Percentiles rank a stretch among this genome's conserved stretches.
These are phyloP conservation scores for Bacidia gigantensis DNA, from an alignment of 495 filamentous ascomycete genomes.

Conservation along the genomic window DNA sequence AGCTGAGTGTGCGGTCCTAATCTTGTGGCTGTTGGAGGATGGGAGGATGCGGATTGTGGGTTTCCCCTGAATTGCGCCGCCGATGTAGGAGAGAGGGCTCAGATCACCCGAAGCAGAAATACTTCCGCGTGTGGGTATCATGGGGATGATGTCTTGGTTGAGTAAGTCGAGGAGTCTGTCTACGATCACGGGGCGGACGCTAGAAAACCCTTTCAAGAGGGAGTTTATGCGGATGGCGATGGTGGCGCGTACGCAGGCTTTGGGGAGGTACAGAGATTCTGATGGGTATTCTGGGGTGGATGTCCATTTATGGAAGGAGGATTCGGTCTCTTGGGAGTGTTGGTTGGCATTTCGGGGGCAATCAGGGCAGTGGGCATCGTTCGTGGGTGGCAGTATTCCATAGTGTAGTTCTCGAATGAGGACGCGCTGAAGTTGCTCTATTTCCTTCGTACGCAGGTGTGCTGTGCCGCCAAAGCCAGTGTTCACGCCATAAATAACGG, in stretches of 20 bases:
- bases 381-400: conserved; percentile 33
- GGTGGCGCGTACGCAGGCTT: conserved; percentile 34
- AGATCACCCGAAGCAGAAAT: conserved; percentile 59
- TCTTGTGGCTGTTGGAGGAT: conserved; percentile 1
- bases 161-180: conserved; percentile 34
- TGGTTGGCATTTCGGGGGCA: too few relatives aligned
- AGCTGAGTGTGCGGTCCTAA: conserved; percentile 31
- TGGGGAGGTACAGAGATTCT: conserved; percentile 25
- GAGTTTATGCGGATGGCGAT: conserved; percentile 47
- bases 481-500: too few relatives aligned
- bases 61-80: conserved; percentile 46
- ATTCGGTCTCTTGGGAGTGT: neutral
- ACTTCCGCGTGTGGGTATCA: conserved; percentile 45
- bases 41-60: too few relatives aligned
- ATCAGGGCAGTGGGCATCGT: too few relatives aligned
- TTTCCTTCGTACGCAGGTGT: conserved; percentile 33
- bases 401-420: conserved; percentile 41
- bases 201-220: conserved; percentile 41
- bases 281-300: neutral
- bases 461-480: conserved; percentile 57
- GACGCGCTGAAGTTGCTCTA: conserved; percentile 36
- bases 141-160: conserved; percentile 34
- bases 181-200: conserved; percentile 34
- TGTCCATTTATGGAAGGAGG: neutral
- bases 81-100: conserved; percentile 45